phyloP scores from a whole-genome alignment of 495 filamentous ascomycete genomes.

The Hypoxylon perforatum region DNA sequence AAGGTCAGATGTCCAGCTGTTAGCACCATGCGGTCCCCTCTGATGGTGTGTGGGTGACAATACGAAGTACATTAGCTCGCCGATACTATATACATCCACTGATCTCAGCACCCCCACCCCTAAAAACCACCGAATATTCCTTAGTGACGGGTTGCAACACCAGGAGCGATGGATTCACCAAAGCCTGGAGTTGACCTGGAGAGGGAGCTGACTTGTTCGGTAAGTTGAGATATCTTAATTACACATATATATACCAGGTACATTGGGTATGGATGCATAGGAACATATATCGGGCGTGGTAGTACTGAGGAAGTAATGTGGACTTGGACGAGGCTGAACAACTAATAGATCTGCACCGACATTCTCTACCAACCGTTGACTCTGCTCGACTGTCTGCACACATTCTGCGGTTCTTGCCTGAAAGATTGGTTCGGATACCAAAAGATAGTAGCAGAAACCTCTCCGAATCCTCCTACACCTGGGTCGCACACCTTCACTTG shows the following conservation, averaged over 20 bases:
- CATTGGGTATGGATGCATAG: too few relatives aligned
- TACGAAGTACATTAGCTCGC: constrained; percentile 32
- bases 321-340: not conserved
- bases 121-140: constrained; percentile 1
- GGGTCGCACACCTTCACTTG: constrained; percentile 77
- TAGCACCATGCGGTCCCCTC: constrained; percentile 34
- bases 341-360: constrained; percentile 88
- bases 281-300: too few relatives aligned
- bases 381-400: constrained; percentile 96
- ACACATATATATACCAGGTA: too few relatives aligned
- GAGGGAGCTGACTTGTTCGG: constrained; percentile 91
- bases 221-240: constrained; percentile 65
- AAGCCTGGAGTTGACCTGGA: constrained; percentile 72
- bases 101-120: constrained; percentile 17
- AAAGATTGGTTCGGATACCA: constrained; percentile 91
- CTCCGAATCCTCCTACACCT: constrained; percentile 57
- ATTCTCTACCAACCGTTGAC: constrained; percentile 95
- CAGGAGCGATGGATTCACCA: constrained; percentile 34
- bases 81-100: constrained; percentile 22
- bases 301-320: not conserved
- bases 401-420: constrained; percentile 93
- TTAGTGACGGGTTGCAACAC: constrained; percentile 4
- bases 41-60: constrained; percentile 34
- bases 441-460: constrained; percentile 57
- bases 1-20: constrained; percentile 22